Percentiles rank a stretch among this genome's conserved stretches.
Evolutionary conservation across 306 rosid genomes (phyloP).

Genomic region (Vigna angularis): DNA sequence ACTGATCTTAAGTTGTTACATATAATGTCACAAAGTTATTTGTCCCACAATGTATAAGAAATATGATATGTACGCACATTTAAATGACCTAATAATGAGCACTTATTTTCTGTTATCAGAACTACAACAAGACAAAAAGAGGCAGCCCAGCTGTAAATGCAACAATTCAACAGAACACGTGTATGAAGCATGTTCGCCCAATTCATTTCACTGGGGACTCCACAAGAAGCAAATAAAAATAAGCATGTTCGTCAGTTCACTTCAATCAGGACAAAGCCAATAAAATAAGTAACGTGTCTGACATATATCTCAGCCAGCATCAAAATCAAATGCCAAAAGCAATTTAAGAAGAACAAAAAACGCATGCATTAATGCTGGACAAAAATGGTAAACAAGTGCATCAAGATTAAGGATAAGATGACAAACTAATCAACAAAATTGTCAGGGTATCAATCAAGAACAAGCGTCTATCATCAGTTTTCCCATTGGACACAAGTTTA

Average conservation of each 20-base stretch:
- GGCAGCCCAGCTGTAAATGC: background rate
- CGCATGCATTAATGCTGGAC: slow-evolving; percentile 5
- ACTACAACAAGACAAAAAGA: slow-evolving; percentile 32
- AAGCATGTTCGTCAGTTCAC: background rate
- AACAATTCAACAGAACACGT: background rate
- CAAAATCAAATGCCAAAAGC: slow-evolving; percentile 5
- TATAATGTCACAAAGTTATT: background rate
- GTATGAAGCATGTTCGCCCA: background rate
- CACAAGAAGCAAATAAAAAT: background rate
- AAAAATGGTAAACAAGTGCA: slow-evolving; percentile 29
- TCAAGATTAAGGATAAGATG: slow-evolving; percentile 21
- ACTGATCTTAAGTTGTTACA: slow-evolving; percentile 5
- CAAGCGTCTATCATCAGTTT: too few relatives aligned
- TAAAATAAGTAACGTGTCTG: background rate
- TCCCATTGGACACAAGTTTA: too few relatives aligned
- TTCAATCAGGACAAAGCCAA: background rate
- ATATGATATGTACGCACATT: slow-evolving; percentile 7
- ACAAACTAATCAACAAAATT: slow-evolving; percentile 35
- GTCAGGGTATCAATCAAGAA: slow-evolving; percentile 24
- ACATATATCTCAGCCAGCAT: slow-evolving; percentile 9
- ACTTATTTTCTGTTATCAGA: background rate
- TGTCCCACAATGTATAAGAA: slow-evolving; percentile 3
- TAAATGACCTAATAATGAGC: slow-evolving; percentile 25
- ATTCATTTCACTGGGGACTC: background rate
- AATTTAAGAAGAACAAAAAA: slow-evolving; percentile 1